Conservation (phyloP, 345 rosid species). For the Eucalyptus sp. region DNA sequence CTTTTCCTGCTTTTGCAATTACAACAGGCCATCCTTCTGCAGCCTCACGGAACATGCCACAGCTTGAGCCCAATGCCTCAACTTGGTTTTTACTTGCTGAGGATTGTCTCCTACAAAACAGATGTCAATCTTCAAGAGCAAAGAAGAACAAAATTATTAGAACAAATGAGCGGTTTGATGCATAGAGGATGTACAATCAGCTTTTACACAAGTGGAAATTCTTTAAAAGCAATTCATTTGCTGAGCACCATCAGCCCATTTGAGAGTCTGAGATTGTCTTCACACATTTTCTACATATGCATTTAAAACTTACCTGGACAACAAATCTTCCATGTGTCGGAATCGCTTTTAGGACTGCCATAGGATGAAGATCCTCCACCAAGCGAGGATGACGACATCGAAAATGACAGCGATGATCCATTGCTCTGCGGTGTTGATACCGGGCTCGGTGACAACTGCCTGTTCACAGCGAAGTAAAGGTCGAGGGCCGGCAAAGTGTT, state of each 20-base stretch:
- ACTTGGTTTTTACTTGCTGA: slow-evolving; percentile 58
- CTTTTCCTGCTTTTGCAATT: neutral
- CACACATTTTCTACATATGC: neutral
- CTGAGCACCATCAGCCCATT: neutral
- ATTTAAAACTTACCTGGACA: slow-evolving; percentile 37
- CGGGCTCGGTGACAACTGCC: slow-evolving; percentile 65
- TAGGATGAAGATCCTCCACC: slow-evolving; percentile 52
- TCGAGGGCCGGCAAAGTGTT: slow-evolving; percentile 83
- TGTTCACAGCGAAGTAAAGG: slow-evolving; percentile 82
- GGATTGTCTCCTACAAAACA: slow-evolving; percentile 56
- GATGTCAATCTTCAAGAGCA: neutral
- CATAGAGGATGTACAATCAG: neutral
- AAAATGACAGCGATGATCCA: slow-evolving; percentile 12
- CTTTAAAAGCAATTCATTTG: neutral
- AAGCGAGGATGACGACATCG: slow-evolving; percentile 12
- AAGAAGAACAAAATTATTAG: neutral
- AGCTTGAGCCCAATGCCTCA: slow-evolving; percentile 98
- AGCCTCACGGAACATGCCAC: slow-evolving; percentile 82
- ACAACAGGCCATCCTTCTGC: neutral
- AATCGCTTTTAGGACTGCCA: slow-evolving; percentile 51
- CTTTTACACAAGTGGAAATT: neutral
- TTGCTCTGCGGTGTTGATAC: slow-evolving; percentile 50
- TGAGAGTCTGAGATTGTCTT: neutral
- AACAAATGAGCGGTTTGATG: neutral
- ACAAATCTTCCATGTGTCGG: slow-evolving; percentile 62